Percentiles rank a stretch among this genome's conserved stretches.
Evolutionary conservation across 805 yeast genomes (phyloP).

Genomic region (Wickerhamomyces alni): DNA sequence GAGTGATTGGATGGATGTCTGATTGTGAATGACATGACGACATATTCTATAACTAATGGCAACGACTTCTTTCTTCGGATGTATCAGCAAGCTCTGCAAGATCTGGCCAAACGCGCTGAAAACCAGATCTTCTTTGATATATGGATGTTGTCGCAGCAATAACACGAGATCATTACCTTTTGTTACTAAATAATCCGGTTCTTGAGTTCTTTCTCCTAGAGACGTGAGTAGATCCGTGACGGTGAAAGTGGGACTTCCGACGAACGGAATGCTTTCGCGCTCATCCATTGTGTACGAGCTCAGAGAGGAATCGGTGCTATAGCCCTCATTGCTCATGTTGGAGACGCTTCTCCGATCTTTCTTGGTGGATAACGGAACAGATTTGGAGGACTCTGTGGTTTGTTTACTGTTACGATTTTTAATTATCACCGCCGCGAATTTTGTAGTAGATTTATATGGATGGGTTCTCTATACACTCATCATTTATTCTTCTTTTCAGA

Average conservation of each 20-base stretch:
- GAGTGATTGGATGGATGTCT: slow-evolving; percentile 48
- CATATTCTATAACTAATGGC: slow-evolving; percentile 75
- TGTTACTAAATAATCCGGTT: slow-evolving; percentile 43
- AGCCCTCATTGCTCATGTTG: not conserved
- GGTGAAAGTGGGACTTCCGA: slow-evolving; percentile 50
- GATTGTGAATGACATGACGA: slow-evolving; percentile 53
- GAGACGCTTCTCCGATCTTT: not conserved
- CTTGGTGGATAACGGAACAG: too few species aligned
- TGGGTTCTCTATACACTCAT: not conserved
- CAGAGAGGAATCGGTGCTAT: not conserved
- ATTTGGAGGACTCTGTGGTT: too few species aligned
- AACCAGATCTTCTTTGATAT: slow-evolving; percentile 57
- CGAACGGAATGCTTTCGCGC: not conserved
- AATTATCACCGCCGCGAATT: too few species aligned
- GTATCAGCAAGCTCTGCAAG: slow-evolving; percentile 55
- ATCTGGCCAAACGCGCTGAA: slow-evolving; percentile 49
- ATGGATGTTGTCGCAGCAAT: slow-evolving; percentile 50
- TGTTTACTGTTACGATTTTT: too few species aligned
- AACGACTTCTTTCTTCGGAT: slow-evolving; percentile 52
- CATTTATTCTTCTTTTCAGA: not conserved
- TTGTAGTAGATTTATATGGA: too few species aligned
- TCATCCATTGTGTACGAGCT: slow-evolving; percentile 1
- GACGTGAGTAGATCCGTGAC: slow-evolving; percentile 57
- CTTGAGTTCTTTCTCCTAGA: slow-evolving; percentile 45
- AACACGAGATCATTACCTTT: slow-evolving; percentile 63